These are phyloP conservation scores for Eleusine coracana DNA, from an alignment of 176 grass and related monocot genomes.

Conservation along the genomic window DNA sequence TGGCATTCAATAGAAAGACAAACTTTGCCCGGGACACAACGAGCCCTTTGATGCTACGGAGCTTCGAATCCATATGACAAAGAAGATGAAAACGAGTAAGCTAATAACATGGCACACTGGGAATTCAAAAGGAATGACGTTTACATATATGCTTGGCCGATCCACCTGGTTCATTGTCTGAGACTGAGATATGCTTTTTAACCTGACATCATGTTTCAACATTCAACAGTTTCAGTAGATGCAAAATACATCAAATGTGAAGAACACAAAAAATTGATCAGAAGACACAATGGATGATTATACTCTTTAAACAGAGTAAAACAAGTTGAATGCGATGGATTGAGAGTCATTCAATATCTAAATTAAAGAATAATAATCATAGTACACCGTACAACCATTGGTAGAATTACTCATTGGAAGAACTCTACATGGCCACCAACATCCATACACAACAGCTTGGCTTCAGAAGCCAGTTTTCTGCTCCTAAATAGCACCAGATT, in stretches of 20 bases:
- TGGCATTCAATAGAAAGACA: slow-evolving; percentile 31
- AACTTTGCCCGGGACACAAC: not conserved
- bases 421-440: slow-evolving; percentile 93
- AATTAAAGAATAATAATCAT: slow-evolving; percentile 57
- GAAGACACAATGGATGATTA: not conserved
- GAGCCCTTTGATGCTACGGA: slow-evolving; percentile 2
- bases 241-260: slow-evolving; percentile 18
- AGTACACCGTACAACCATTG: slow-evolving; percentile 37
- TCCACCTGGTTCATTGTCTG: not conserved
- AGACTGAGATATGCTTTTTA: not conserved
- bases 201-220: slow-evolving; percentile 10
- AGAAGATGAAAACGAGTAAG: not conserved
- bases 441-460: slow-evolving; percentile 83
- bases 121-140: not conserved
- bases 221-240: slow-evolving; percentile 1
- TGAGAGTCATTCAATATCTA: slow-evolving; percentile 18
- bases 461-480: slow-evolving; percentile 75
- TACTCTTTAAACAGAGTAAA: not conserved
- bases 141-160: not conserved
- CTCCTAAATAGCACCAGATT: slow-evolving; percentile 71
- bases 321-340: not conserved
- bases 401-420: slow-evolving; percentile 63
- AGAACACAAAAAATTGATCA: not conserved
- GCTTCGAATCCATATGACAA: not conserved
- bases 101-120: not conserved